Base-by-base conservation (phyloP, 352 stramenopile genomes). In the Globisporangium iwayamae region DNA sequence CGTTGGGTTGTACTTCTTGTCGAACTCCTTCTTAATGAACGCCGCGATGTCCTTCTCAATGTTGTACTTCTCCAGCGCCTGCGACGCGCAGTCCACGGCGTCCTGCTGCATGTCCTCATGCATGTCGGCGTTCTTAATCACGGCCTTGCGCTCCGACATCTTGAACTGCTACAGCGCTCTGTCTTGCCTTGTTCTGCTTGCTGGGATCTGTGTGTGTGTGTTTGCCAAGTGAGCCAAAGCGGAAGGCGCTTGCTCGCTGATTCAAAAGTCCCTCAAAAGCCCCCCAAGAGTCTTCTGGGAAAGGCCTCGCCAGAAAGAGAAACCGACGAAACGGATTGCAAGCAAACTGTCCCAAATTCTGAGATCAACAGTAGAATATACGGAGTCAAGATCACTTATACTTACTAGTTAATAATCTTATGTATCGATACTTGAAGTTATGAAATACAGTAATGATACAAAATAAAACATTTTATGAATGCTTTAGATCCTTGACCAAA, bases 111-210 rank as follows among this genome's bases (percentile, higher is more conserved):
- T 99, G 73, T 98, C 94, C 75, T 99, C 97, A 43, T 97, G 95
- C 97, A 99, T 99, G 79, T 99, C 97, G 50, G 97, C 97, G 85
- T 99, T 99, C 83, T 99, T 99, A 75, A 99, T 99, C 50, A 99
- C 97, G n/a, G 97, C 97, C 84, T 99, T 98, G 83, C 95, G 85
- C 87, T 97, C 90, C 70, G 89, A 87, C 87, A 96, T 96, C 61
- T 64, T 74, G 62, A 4, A 28, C 1, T 28, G 25, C 34, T 53
- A 13, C 18, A 20, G 11, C 62, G 53, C 18, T 10, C 9, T 38
- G 34, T 59, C 20, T n/a, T 54, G 14, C 22, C 25, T 56, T 30
- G 30, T 41, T 45, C 54, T 14, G 4, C 22, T 60, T 34, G 36
- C 32, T 32, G 16, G 34, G 9, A 66, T 60, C 25, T 28, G 25